These are phyloP conservation scores for Cladosporium oxysporum DNA, from an alignment of 2,329 filamentous ascomycete genomes.

Conservation along the genomic window DNA sequence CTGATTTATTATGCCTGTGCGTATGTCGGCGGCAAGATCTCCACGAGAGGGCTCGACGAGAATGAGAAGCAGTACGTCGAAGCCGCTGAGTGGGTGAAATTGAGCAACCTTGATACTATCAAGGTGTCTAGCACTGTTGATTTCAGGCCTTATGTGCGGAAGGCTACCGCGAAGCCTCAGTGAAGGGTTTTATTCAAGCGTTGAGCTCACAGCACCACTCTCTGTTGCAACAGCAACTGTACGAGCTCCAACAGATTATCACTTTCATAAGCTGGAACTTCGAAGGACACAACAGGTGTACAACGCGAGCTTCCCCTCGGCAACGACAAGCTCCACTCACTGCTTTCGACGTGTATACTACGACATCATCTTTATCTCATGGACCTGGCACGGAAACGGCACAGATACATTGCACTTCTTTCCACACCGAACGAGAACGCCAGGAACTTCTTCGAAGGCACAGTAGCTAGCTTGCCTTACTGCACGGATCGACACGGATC, in stretches of 20 bases:
- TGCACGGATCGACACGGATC: neutral
- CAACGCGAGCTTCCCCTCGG: neutral
- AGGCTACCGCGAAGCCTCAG: neutral
- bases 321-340: neutral
- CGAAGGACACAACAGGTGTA: neutral
- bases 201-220: neutral
- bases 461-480: neutral
- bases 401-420: neutral
- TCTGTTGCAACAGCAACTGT: neutral
- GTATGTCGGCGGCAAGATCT: conserved; percentile 14
- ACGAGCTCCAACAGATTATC: neutral
- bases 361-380: neutral
- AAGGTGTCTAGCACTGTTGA: conserved; percentile 19
- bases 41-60: conserved; percentile 1
- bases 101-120: conserved; percentile 15
- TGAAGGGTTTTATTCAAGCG: neutral
- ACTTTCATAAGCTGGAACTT: neutral
- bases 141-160: conserved; percentile 6
- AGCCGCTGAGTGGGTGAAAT: conserved; percentile 17
- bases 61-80: conserved; percentile 15
- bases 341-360: neutral
- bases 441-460: neutral
- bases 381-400: neutral
- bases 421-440: neutral
- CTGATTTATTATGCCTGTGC: conserved; percentile 20